These are phyloP conservation scores for Amylostereum areolatum DNA, from an alignment of 1,284 basidiomycete genomes.

Conservation along the genomic window DNA sequence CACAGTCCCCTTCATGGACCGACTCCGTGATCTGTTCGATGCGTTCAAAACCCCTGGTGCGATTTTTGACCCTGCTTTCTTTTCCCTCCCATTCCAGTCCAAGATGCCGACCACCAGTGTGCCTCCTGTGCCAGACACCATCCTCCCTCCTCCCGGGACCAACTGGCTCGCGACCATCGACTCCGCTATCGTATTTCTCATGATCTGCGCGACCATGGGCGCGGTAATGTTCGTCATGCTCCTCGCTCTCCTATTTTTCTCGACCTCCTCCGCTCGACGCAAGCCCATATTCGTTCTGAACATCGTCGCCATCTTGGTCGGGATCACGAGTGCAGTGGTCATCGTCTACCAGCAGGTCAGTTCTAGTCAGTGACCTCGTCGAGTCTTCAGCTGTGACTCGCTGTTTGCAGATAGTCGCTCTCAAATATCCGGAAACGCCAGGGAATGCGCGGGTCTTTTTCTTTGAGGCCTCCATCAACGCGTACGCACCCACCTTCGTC, in stretches of 20 bases:
- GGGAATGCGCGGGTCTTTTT: constrained; percentile 2
- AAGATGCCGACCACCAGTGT: no score
- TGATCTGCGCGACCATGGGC: constrained; percentile 14
- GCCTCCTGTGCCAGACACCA: not conserved
- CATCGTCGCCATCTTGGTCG: constrained; percentile 16
- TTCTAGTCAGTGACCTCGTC: constrained; percentile 2
- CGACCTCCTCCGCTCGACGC: constrained; percentile 14
- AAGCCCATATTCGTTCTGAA: constrained; percentile 24
- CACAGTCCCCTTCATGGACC: no score
- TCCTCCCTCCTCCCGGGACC: constrained; percentile 1
- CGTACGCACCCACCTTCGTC: constrained; percentile 14
- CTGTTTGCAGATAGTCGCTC: constrained; percentile 1
- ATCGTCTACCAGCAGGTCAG: constrained; percentile 6
- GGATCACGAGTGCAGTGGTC: constrained; percentile 10
- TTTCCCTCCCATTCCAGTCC: no score
- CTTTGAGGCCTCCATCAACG: constrained; percentile 4
- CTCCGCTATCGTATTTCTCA: constrained; percentile 15
- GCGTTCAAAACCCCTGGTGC: no score
- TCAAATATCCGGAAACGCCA: not conserved
- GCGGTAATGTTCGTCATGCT: constrained; percentile 17
- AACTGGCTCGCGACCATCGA: constrained; percentile 9
- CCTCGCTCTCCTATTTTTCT: constrained; percentile 21
- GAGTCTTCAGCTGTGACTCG: not conserved
- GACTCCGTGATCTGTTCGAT: no score
- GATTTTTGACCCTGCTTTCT: no score